Evolutionary conservation across 2,329 filamentous ascomycete genomes (phyloP).

Genomic region (Ascochyta clinopodiicola): DNA sequence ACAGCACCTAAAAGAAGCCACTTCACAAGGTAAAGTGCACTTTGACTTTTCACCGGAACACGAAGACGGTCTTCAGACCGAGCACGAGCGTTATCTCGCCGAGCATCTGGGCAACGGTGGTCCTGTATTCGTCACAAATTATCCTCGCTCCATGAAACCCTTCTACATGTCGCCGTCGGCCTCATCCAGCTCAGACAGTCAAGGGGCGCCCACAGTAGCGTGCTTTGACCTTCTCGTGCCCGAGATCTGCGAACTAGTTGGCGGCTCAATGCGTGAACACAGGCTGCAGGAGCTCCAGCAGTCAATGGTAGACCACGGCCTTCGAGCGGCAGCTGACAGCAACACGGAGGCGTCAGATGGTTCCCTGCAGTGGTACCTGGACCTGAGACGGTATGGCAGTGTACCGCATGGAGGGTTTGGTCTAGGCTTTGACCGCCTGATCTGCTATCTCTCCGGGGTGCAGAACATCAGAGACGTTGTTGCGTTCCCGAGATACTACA

Average conservation of each 20-base stretch:
- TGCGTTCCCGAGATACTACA: slow-evolving; percentile 77
- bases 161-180: slow-evolving; percentile 78
- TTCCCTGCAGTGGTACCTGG: slow-evolving; percentile 80
- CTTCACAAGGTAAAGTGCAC: slow-evolving; percentile 53
- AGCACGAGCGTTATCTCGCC: slow-evolving; percentile 91
- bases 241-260: slow-evolving; percentile 83
- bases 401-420: slow-evolving; percentile 92
- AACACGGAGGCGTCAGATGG: slow-evolving; percentile 29
- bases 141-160: slow-evolving; percentile 86
- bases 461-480: slow-evolving; percentile 85
- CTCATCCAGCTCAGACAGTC: slow-evolving; percentile 17
- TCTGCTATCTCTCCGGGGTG: slow-evolving; percentile 83
- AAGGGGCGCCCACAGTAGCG: slow-evolving; percentile 67
- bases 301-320: slow-evolving; percentile 73
- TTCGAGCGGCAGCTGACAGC: slow-evolving; percentile 52
- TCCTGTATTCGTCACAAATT: slow-evolving; percentile 92
- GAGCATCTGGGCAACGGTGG: slow-evolving; percentile 65
- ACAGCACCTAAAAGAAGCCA: slow-evolving; percentile 66
- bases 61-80: slow-evolving; percentile 79
- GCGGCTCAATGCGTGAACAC: slow-evolving; percentile 89
- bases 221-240: slow-evolving; percentile 92
- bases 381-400: slow-evolving; percentile 88
- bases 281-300: slow-evolving; percentile 69
- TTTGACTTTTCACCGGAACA: slow-evolving; percentile 76
- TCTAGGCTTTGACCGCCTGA: slow-evolving; percentile 83